These are phyloP conservation scores for Hygrocybe coccinea DNA, from an alignment of 768 basidiomycete genomes.

Conservation along the genomic window DNA sequence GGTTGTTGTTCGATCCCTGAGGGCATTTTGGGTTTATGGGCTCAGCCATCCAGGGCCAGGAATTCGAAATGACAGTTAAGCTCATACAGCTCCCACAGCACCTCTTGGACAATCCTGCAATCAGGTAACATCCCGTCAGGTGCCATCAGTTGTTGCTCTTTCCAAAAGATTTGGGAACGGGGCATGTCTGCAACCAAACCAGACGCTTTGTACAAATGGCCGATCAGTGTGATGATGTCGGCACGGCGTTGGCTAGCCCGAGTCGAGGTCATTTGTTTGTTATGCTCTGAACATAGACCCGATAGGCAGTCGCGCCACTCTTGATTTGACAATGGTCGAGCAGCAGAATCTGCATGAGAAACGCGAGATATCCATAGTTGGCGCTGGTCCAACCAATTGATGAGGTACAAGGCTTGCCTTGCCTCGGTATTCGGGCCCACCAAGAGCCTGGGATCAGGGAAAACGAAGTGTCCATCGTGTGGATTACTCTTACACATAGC, in stretches of 20 bases:
- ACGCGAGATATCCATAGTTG: background rate
- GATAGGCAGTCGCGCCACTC: background rate
- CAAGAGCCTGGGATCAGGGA: conserved; percentile 2
- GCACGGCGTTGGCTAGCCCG: background rate
- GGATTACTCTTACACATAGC: background rate
- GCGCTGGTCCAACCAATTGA: background rate
- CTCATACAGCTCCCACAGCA: background rate
- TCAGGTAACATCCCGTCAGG: no score
- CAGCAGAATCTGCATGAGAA: background rate
- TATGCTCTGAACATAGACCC: background rate
- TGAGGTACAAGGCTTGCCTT: background rate
- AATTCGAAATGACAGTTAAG: background rate
- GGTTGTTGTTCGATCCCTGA: background rate
- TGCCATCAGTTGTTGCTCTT: background rate
- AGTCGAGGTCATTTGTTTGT: background rate
- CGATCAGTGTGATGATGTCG: background rate
- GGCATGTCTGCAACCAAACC: background rate
- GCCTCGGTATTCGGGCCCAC: background rate
- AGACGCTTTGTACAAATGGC: background rate
- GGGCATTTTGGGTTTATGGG: background rate
- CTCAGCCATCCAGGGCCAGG: background rate
- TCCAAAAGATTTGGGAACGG: background rate
- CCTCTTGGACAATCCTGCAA: background rate
- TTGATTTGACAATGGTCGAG: background rate
- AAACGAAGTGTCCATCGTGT: background rate